Evolutionary conservation across 2,329 filamentous ascomycete species (phyloP), one percentile per base, ranked within the genome.

Genomic region (Penicillium sp.): DNA sequence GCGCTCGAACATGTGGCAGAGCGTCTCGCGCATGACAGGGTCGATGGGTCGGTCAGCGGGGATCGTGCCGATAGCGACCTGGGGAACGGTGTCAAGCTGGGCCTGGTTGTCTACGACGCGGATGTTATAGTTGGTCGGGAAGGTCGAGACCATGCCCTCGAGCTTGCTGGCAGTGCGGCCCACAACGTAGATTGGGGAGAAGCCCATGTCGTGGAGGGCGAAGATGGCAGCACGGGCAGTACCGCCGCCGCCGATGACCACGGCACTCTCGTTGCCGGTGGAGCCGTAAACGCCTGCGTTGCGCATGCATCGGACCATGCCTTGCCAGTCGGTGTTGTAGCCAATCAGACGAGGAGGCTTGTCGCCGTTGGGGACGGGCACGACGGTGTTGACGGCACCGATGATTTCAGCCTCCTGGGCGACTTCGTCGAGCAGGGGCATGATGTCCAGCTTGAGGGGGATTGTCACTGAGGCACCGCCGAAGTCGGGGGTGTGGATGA

Each of bases 381-480:
- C 85, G 68, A 99, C 89, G 19, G 94, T 99, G 78, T 99, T 99
- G 62, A 97, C 89, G 3, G 94, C 94, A 23, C 94, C 94, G 61
- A 99, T 97, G 31, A 85, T 80, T 62, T 85, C 84, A 15, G 92
- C 93, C 53, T 94, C 88, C 31, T 88, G 84, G 0, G 91, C 88
- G 57, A 97, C 81, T 53, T 88, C 86, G 70, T 97, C 92, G 15
- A 99, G 79, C 6, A 93, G 77, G 0, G 84, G 81, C 78, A 96
- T 91, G 57, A 97, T 86, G 66, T 96, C 91, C 31, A 94, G 80
- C 78, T 99, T 99, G 54, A 99, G 81, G 0, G 94, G 94, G 50
- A 99, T 97, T 0, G 94, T 99, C 45, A 99, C 91, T 3, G 92
- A 97, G 3, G 91, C 93, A 57, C 94, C 94, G 8, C 94, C 94